A percentile compares a stretch with the other conserved stretches of the same genome.
Evolutionary conservation across 805 yeast species (phyloP).

Genomic region (Zygosaccharomyces bisporus): DNA sequence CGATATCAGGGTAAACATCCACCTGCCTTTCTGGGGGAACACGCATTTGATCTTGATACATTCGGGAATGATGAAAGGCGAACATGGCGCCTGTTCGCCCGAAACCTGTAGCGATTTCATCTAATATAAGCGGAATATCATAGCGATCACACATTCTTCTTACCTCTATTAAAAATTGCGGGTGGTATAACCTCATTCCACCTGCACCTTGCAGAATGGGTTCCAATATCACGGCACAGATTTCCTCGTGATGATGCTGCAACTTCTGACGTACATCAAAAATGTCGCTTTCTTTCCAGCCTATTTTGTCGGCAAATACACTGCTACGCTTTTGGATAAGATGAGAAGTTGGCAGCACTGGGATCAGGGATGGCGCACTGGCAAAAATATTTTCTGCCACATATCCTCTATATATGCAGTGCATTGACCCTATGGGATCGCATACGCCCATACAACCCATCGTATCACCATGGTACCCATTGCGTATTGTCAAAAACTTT

Average conservation of each 20-base stretch:
- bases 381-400: constrained; percentile 32
- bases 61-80: constrained; percentile 35
- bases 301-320: constrained; percentile 3
- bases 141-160: constrained; percentile 35
- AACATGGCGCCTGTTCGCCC: constrained; percentile 38
- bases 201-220: constrained; percentile 41
- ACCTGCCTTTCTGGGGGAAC: constrained; percentile 14
- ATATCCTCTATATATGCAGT: constrained; percentile 32
- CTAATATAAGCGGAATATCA: constrained; percentile 35
- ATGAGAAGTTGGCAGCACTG: constrained; percentile 17
- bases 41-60: constrained; percentile 13
- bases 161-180: constrained; percentile 34
- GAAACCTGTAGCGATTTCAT: constrained; percentile 40
- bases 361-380: constrained; percentile 24
- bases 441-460: constrained; percentile 42
- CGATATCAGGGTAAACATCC: constrained; percentile 27
- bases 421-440: constrained; percentile 36
- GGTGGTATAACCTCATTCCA: constrained; percentile 37
- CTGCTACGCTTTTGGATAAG: constrained; percentile 4
- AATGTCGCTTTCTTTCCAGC: constrained; percentile 29
- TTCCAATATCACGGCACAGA: constrained; percentile 39
- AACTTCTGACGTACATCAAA: constrained; percentile 30
- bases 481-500: constrained; percentile 34
- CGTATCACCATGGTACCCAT: constrained; percentile 41
- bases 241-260: constrained; percentile 29